Percentiles rank a stretch among this genome's conserved stretches.
Conservation (phyloP, 2,329 filamentous ascomycete genomes). For the Fusarium sp. region DNA sequence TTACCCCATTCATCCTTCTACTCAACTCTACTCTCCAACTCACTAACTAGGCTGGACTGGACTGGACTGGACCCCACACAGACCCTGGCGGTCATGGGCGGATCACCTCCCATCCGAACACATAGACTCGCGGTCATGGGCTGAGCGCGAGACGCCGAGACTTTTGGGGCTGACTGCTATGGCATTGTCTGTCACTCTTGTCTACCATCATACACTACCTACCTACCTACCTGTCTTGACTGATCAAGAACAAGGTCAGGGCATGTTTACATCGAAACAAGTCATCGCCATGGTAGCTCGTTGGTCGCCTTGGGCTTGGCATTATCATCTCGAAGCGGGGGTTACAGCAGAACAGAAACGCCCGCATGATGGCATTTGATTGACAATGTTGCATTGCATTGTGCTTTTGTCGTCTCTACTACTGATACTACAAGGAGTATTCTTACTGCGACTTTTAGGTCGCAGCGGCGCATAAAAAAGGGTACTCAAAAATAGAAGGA, state of each 20-base stretch:
- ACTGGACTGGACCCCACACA: not conserved
- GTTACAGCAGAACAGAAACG: not conserved
- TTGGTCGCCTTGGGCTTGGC: not conserved
- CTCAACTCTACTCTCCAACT: not conserved
- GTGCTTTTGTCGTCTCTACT: not conserved
- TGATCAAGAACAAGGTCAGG: not conserved
- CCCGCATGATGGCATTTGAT: conserved; percentile 15
- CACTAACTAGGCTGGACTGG: not conserved
- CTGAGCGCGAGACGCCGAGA: conserved; percentile 20
- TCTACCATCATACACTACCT: not conserved
- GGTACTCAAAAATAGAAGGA: not conserved
- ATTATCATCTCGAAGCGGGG: not conserved
- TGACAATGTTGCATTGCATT: not conserved
- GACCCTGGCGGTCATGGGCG: conserved; percentile 14
- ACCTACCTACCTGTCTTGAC: not conserved
- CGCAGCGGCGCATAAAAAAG: conserved; percentile 23
- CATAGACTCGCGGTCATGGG: conserved; percentile 20
- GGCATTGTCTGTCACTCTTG: not conserved
- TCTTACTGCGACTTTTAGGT: conserved; percentile 29
- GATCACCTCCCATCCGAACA: conserved; percentile 6
- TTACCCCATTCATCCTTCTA: not conserved
- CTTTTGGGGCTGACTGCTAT: not conserved
- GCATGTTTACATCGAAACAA: not conserved
- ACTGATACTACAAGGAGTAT: not conserved
- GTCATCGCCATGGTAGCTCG: not conserved